phyloP scores from a whole-genome alignment of 1,284 basidiomycete species.

The Testicularia cyperi region DNA sequence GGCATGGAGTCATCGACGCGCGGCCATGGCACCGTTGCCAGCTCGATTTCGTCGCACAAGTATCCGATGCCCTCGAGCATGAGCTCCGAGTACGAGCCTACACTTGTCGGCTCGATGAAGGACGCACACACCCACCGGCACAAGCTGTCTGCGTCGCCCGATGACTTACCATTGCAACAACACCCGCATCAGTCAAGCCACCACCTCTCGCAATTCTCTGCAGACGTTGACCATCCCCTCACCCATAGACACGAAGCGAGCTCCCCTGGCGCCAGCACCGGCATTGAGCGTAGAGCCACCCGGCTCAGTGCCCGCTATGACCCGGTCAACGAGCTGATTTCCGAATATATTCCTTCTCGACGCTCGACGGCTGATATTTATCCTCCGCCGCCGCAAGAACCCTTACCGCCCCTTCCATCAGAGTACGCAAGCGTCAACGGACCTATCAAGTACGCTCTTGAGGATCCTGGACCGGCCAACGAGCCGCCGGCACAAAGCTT shows the following conservation, averaged over 20 bases:
- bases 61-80: constrained; percentile 3
- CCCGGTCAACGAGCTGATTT: constrained; percentile 40
- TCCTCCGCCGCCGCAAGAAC: constrained; percentile 12
- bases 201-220: no score
- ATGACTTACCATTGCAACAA: no score
- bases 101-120: constrained; percentile 15
- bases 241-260: constrained; percentile 4
- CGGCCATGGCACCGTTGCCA: constrained; percentile 15
- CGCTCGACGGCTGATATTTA: constrained; percentile 18
- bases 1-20: constrained; percentile 4
- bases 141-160: no score
- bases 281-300: constrained; percentile 21
- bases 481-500: constrained; percentile 1
- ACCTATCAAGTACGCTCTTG: constrained; percentile 9
- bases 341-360: constrained; percentile 31
- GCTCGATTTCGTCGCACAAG: constrained; percentile 26
- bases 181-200: no score
- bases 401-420: constrained; percentile 13
- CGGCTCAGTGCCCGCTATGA: constrained; percentile 35
- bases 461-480: constrained; percentile 10
- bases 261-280: neutral
- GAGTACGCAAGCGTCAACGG: constrained; percentile 9
- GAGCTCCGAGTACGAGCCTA: constrained; percentile 32
- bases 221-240: constrained; percentile 7
- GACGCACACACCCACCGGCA: no score